These are phyloP conservation scores for Verticillium longisporum DNA, from an alignment of 2,329 filamentous ascomycete genomes.

Conservation along the genomic window DNA sequence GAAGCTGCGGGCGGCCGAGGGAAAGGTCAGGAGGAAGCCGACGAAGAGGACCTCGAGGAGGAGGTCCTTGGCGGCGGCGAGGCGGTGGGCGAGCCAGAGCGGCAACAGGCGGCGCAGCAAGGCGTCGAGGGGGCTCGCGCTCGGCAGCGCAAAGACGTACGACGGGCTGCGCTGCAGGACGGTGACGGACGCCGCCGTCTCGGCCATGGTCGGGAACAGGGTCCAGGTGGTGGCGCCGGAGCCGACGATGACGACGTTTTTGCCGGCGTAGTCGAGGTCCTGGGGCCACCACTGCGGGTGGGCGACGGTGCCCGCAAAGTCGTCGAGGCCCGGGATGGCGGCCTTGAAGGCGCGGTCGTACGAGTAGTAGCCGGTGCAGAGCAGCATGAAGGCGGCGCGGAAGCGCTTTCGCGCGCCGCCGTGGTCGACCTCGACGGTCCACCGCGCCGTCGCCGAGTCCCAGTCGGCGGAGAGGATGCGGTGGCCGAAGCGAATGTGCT, in stretches of 20 bases:
- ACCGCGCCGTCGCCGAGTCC: constrained; percentile 47
- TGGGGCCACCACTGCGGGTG: constrained; percentile 76
- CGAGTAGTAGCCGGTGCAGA: constrained; percentile 64
- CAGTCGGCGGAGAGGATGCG: constrained; percentile 43
- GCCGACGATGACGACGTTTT: constrained; percentile 67
- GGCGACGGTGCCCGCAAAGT: constrained; percentile 56
- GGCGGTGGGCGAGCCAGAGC: constrained; percentile 31
- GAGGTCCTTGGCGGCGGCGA: constrained; percentile 44
- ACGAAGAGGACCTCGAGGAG: constrained; percentile 39
- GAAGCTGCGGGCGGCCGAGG: constrained; percentile 37
- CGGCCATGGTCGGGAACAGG: constrained; percentile 61
- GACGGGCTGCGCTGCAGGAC: constrained; percentile 76
- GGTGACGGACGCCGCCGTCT: constrained; percentile 60
- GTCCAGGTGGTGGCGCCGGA: constrained; percentile 76
- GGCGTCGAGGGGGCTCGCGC: constrained; percentile 26
- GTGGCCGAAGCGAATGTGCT: constrained; percentile 45
- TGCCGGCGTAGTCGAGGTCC: constrained; percentile 56
- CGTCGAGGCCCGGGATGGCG: constrained; percentile 58
- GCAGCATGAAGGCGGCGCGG: constrained; percentile 49
- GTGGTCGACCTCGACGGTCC: constrained; percentile 41
- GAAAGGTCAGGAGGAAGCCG: constrained; percentile 45
- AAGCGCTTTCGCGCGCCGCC: constrained; percentile 18
- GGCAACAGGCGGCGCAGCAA: constrained; percentile 39
- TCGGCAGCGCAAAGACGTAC: constrained; percentile 55
- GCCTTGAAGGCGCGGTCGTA: constrained; percentile 56